Conservation (phyloP, 805 yeast genomes). For the Yamadazyma tumulicola region DNA sequence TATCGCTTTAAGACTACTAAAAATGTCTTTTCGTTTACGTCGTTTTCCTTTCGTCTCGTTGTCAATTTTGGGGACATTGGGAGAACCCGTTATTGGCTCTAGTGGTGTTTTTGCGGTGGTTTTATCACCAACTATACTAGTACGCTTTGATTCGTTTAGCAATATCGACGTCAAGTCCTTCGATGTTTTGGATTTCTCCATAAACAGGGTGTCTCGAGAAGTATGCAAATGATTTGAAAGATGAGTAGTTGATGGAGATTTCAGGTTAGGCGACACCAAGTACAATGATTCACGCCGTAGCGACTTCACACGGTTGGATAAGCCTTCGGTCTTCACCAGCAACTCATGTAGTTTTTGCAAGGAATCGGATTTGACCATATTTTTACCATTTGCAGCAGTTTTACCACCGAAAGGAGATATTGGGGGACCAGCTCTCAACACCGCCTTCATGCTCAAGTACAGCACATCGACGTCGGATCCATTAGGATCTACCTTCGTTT, state of each 20-base stretch:
- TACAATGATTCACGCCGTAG: constrained; percentile 10
- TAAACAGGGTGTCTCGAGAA: constrained; percentile 1
- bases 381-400: background rate
- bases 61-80: background rate
- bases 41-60: background rate
- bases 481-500: constrained; percentile 1
- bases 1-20: constrained; percentile 2
- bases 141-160: background rate
- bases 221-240: constrained; percentile 9
- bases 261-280: constrained; percentile 11
- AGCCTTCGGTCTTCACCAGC: constrained; percentile 14
- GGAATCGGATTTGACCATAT: constrained; percentile 25
- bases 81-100: constrained; percentile 4
- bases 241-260: constrained; percentile 22
- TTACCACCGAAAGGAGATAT: constrained; percentile 2
- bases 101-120: background rate
- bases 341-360: constrained; percentile 29
- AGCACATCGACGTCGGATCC: constrained; percentile 15
- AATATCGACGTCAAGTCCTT: constrained; percentile 1
- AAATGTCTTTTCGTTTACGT: constrained; percentile 1
- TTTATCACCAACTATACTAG: background rate
- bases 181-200: constrained; percentile 4
- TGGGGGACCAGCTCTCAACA: constrained; percentile 26
- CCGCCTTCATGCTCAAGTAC: constrained; percentile 24
- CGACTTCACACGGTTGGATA: constrained; percentile 9